Conservation (phyloP, 192 early-diverging fungal species). For the Podila minutissima region DNA sequence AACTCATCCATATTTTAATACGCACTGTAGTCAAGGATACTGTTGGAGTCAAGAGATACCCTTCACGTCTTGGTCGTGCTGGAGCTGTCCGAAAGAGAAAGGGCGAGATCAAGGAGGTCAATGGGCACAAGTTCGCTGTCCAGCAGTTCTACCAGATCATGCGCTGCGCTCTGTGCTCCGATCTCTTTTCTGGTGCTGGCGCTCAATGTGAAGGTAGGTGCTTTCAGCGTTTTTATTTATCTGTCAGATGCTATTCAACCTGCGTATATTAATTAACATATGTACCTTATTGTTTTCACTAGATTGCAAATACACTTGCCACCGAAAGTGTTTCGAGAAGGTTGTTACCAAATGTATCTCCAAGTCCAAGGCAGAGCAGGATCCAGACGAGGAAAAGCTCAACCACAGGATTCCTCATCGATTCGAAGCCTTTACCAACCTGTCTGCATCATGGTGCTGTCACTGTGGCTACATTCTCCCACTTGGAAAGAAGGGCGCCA, state of each 20-base stretch:
- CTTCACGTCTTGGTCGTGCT: slow-evolving; percentile 75
- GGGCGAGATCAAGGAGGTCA: slow-evolving; percentile 86
- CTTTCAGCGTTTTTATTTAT: no score
- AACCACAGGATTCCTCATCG: slow-evolving; percentile 97
- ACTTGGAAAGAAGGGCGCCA: slow-evolving; percentile 73
- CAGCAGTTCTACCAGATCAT: slow-evolving; percentile 96
- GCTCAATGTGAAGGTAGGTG: slow-evolving; percentile 91
- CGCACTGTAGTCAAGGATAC: slow-evolving; percentile 57
- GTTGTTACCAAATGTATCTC: slow-evolving; percentile 94
- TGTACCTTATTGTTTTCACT: background rate
- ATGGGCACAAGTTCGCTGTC: slow-evolving; percentile 94
- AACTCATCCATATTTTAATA: no score
- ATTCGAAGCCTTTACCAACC: slow-evolving; percentile 85
- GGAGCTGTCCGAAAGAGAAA: slow-evolving; percentile 81
- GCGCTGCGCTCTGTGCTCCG: slow-evolving; percentile 96
- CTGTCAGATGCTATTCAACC: no score
- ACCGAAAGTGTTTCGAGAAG: slow-evolving; percentile 86
- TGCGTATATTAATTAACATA: background rate
- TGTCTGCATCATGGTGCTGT: slow-evolving; percentile 94
- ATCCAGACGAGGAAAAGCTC: slow-evolving; percentile 75
- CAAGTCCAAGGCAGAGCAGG: slow-evolving; percentile 68
- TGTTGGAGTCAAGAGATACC: slow-evolving; percentile 60
- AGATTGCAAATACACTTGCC: slow-evolving; percentile 95
- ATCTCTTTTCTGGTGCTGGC: slow-evolving; percentile 91
- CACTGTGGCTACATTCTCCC: slow-evolving; percentile 98